A percentile compares a stretch with the other conserved stretches of the same genome.
These are phyloP conservation scores for Geranium rotundifolium DNA, from an alignment of 345 rosid species.

Conservation along the genomic window DNA sequence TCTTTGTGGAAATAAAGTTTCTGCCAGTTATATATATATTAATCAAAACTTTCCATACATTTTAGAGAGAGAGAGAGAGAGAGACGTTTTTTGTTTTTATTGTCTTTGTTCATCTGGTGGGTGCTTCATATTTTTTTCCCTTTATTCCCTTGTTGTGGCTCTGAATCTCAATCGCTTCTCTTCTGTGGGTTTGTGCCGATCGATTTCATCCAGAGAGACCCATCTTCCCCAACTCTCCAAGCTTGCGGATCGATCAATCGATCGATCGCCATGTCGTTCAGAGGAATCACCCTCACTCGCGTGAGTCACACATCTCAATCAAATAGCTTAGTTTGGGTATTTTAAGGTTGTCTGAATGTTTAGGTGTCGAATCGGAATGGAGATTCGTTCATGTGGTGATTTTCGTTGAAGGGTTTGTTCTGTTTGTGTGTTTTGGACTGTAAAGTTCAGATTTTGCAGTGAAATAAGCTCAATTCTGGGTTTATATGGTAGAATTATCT, in stretches of 20 bases:
- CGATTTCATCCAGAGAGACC: background rate
- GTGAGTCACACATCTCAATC: slow-evolving; percentile 11
- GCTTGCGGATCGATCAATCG: background rate
- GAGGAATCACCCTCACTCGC: slow-evolving; percentile 33
- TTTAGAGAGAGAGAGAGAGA: background rate
- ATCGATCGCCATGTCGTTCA: slow-evolving; percentile 32
- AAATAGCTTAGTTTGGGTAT: background rate
- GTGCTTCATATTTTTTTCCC: background rate
- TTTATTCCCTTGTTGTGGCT: background rate
- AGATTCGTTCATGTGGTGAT: background rate
- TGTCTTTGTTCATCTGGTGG: background rate
- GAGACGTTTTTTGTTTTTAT: background rate
- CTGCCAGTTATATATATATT: too few relatives aligned
- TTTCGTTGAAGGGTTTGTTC: background rate
- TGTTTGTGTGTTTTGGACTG: background rate
- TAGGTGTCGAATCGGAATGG: background rate
- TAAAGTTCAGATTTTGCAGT: background rate
- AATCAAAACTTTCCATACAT: too few relatives aligned
- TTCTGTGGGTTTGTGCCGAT: background rate
- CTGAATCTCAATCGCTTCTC: slow-evolving; percentile 11
- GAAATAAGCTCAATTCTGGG: background rate
- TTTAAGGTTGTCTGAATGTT: background rate
- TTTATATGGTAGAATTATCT: too few relatives aligned
- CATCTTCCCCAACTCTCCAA: background rate
- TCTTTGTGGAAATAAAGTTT: too few relatives aligned